Percentiles rank a stretch among this genome's conserved stretches.
phyloP scores from a whole-genome alignment of 768 basidiomycete genomes.

The Mycena crocata region DNA sequence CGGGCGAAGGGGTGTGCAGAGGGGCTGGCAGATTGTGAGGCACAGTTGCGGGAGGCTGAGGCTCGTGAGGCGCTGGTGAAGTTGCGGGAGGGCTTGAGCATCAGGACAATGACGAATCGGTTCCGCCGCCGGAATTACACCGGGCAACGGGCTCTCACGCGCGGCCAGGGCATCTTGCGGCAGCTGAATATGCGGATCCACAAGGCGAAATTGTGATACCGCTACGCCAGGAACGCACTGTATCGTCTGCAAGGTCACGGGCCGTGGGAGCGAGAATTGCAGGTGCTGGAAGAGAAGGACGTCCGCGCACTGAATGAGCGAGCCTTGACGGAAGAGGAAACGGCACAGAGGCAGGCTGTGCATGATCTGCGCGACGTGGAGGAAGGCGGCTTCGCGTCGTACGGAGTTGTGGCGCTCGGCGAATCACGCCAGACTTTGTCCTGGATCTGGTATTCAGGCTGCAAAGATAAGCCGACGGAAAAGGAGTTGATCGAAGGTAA shows the following conservation, averaged over 20 bases:
- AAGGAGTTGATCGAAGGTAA: slow-evolving; percentile 8
- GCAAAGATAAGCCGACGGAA: background rate
- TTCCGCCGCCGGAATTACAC: background rate
- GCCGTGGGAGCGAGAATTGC: background rate
- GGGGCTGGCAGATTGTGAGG: background rate
- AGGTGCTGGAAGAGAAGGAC: background rate
- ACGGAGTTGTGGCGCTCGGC: background rate
- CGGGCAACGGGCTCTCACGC: background rate
- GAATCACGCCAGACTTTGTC: background rate
- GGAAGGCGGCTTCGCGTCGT: background rate
- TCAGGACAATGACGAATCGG: background rate
- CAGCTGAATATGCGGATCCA: background rate
- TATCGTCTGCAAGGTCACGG: background rate
- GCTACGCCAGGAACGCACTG: slow-evolving; percentile 1
- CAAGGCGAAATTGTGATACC: slow-evolving; percentile 5
- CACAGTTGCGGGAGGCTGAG: background rate
- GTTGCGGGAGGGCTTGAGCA: background rate
- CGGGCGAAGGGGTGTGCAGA: background rate
- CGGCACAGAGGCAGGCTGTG: background rate
- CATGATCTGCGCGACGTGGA: background rate
- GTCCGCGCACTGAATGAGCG: background rate
- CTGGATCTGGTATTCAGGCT: background rate
- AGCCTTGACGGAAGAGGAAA: slow-evolving; percentile 1
- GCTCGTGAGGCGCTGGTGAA: background rate
- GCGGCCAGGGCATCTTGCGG: background rate